phyloP scores from a whole-genome alignment of 257 asterid species.

The Fraxinus pennsylvanica region DNA sequence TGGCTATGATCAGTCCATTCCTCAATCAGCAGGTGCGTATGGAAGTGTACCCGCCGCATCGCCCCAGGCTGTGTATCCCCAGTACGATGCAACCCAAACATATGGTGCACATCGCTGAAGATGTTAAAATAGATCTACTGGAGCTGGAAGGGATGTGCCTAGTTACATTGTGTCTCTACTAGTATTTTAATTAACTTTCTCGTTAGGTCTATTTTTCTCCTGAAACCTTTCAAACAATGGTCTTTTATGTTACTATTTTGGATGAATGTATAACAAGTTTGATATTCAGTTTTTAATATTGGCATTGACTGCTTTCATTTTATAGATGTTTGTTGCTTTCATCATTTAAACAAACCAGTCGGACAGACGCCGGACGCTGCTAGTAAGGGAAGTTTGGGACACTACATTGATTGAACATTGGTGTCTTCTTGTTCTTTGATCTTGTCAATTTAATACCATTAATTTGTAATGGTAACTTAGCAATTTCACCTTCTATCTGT shows the following conservation, averaged over 20 bases:
- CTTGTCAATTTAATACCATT: too few species aligned
- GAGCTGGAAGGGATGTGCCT: slow-evolving; percentile 13
- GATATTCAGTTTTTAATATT: neutral
- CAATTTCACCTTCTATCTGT: too few species aligned
- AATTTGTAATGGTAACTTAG: too few species aligned
- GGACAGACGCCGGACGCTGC: too few species aligned
- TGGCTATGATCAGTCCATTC: slow-evolving; percentile 56
- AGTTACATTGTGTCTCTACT: neutral
- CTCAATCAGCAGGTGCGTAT: slow-evolving; percentile 46
- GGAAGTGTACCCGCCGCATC: slow-evolving; percentile 48
- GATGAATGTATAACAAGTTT: neutral
- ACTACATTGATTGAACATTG: too few species aligned
- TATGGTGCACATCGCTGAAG: slow-evolving; percentile 75
- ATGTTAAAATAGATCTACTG: neutral
- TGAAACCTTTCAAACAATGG: neutral
- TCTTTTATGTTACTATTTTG: neutral
- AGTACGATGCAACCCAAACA: slow-evolving; percentile 75
- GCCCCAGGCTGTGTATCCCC: slow-evolving; percentile 55
- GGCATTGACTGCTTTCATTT: neutral
- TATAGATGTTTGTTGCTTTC: neutral
- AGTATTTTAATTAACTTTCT: neutral
- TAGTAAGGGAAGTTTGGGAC: too few species aligned
- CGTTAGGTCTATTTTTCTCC: neutral
- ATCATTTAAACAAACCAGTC: too few species aligned
- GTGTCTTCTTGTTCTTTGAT: too few species aligned